Base-by-base conservation (phyloP, 495 filamentous ascomycete species). In the Lasiosphaeria ovina region DNA sequence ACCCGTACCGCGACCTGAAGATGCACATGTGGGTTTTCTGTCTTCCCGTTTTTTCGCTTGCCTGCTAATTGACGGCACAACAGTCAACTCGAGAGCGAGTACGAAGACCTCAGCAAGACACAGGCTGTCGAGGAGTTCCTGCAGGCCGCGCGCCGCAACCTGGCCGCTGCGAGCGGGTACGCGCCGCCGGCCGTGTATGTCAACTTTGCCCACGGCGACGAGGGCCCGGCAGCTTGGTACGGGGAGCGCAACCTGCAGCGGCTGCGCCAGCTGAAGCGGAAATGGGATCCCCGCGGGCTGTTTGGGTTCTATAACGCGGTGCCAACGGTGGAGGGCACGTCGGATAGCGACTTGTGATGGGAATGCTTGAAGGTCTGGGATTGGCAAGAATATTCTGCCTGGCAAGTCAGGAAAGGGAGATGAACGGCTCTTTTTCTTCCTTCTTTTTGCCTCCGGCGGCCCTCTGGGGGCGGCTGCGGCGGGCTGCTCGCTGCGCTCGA, bases 181-280 rank as follows among this genome's bases (percentile, higher is more conserved):
- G 34, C 51, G 1, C 55, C 56, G n/a, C 52, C 72, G 6, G 47
- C 63, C 11, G 51, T 67, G 8, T 77, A 76, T 35, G 61, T 76
- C 24, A 74, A 65, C 52, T 78, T 73, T 54, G 71, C 69, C 5
- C 64, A 72, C 47, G 73, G 77, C 4, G 72, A 79, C 59, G 76
- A 80, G 60, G 60, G 49, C 3, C 54, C 61, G 1, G 70, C 64
- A 47, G 55, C 59, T 6, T 59, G 45, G 24, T 76, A 71, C 33
- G 64, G 69, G 1, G 54, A 55, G 12, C 40, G 58, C 4, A 74
- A 78, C 34, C 53, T 78, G 35, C 61, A 58, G 0, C 55, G 65
- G 0, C 53, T 77, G 33, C 54, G 38, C n/a, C 34, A 32, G 16
- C 52, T 75, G 32, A 75, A 75, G 59, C 60, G 51, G 57, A 55